Evolutionary conservation across 768 basidiomycete genomes (phyloP), one percentile per base, ranked within the genome.

Genomic region (Boletus reticuloceps): DNA sequence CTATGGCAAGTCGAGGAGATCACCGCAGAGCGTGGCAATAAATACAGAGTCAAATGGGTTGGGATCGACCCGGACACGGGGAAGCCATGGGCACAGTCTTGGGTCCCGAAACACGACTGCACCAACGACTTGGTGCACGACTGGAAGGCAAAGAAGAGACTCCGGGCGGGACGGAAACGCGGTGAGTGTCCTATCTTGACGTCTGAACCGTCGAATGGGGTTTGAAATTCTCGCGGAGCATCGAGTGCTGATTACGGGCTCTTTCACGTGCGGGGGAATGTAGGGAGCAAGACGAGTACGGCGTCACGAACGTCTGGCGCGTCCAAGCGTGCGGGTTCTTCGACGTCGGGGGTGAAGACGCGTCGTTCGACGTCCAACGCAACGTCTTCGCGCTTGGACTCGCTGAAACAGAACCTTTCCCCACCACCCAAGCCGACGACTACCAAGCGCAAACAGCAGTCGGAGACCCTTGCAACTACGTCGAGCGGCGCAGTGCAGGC

Each of bases 101-200:
- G 91, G 92, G 84, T 87, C 2, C 58, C 68, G 10, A 88, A 83
- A 67, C 66, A 73, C n/a, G 85, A 89, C 64, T 85, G 83, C 54
- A 91, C 89, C 1, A 68, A 80, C 36, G 80, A 82, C 27, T 69
- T 92, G 12, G 83, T 91, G 16, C 38, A 60, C 7, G 76, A 75
- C 5, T 94, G 91, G 91, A 86, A 84, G 66, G 54, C 32, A 64
- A 75, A 83, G 61, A 68, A 63, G 40, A 32, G 5, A 5, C 39
- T 2, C 4, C 29, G 16, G n/a, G 58, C 54, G 60, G 73, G 68
- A 60, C 75, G 74, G 62, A 73, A 70, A 59, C 67, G 67, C 51
- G 62, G 80, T 82, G 59, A 52, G 78, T 73, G 22, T 14, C 8
- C 7, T 40, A 5, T 20, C 19, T 17, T 6, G 17, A 56, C 13